Evolutionary conservation across 2,329 filamentous ascomycete genomes (phyloP).

Genomic region (Nothomitra cinnamomea): DNA sequence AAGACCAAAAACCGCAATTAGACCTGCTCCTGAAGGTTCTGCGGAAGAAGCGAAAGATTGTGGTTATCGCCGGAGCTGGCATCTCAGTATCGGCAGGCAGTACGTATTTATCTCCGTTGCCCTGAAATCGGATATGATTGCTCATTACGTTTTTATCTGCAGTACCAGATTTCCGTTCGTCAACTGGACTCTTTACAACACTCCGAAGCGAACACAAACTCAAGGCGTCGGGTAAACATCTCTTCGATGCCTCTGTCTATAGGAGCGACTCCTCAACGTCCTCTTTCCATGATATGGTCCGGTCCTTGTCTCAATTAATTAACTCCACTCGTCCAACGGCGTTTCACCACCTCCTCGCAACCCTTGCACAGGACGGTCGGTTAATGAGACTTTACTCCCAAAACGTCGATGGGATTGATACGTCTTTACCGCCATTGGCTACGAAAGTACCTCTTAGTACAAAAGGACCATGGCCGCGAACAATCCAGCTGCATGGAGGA

Average conservation of each 20-base stretch:
- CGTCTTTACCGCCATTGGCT: slow-evolving; percentile 57
- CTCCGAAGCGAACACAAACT: slow-evolving; percentile 76
- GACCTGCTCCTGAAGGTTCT: slow-evolving; percentile 56
- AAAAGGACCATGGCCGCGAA: slow-evolving; percentile 84
- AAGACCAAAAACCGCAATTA: slow-evolving; percentile 43
- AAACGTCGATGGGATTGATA: slow-evolving; percentile 93
- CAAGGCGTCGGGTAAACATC: slow-evolving; percentile 81
- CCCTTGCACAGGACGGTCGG: slow-evolving; percentile 71
- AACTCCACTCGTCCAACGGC: slow-evolving; percentile 62
- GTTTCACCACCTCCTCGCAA: slow-evolving; percentile 88
- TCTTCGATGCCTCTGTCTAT: slow-evolving; percentile 97
- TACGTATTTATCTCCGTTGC: slow-evolving; percentile 30
- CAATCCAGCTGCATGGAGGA: slow-evolving; percentile 85
- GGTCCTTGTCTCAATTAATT: slow-evolving; percentile 66
- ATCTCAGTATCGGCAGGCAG: slow-evolving; percentile 93
- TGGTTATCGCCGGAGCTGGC: slow-evolving; percentile 88
- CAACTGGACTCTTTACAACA: slow-evolving; percentile 73
- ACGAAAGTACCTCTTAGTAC: slow-evolving; percentile 67
- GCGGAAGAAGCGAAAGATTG: slow-evolving; percentile 85
- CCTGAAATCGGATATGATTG: slow-evolving; percentile 6
- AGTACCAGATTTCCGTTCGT: slow-evolving; percentile 93
- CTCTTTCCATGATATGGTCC: slow-evolving; percentile 92
- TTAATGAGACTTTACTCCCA: slow-evolving; percentile 86
- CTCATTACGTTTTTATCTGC: slow-evolving; percentile 11
- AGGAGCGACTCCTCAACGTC: slow-evolving; percentile 77